Base-by-base conservation (phyloP, 1,284 basidiomycete genomes). In the Cutaneotrichosporon arboriforme region DNA sequence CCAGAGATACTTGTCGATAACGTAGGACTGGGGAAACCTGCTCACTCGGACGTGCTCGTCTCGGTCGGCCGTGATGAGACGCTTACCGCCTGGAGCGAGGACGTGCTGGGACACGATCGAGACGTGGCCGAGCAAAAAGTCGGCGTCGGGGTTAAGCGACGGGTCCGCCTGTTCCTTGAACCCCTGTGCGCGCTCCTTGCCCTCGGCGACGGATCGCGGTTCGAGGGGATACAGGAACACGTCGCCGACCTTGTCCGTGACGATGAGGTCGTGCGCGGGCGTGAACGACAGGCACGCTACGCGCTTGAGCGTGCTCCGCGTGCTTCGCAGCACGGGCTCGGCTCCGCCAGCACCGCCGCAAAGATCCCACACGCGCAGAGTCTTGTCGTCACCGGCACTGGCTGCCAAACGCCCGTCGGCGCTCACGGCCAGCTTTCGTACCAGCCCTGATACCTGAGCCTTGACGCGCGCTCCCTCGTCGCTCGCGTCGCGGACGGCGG, bases 21-120 rank as follows among this genome's bases (percentile, higher is more conserved):
- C 81, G 62, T 86, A 87, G 13, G 89, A 86, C 55, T 86, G 78
- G 0, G 92, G 92, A 67, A 83, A 96, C 81, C 87, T 83, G 65
- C 87, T 90, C n/a, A 93, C 81, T 49, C 92, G 81, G 49, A 97
- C 86, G 68, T 96, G 92, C 69, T 96, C 92, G 67, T 96, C 92
- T 42, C 92, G 77, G 69, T 96, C 92, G 0, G 88, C 86, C 0
- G 90, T 89, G 61, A 94, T 80, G 64, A 97, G 84, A 65, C 81
- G 84, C 52, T 79, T 80, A 58, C 85, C 83, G 65, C 88, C 84
- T 0, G 72, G 67, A 0, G 84, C 81, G 48, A 93, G 80, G 38
- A 84, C 63, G 67, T 88, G 84, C 1, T 80, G 74, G 4, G 86
- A 92, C 51, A 96, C 75, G 45, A 90, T 81, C 10, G 90, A 94